Conservation (phyloP, 2,329 filamentous ascomycete species). For the Fusarium mundagurra region DNA sequence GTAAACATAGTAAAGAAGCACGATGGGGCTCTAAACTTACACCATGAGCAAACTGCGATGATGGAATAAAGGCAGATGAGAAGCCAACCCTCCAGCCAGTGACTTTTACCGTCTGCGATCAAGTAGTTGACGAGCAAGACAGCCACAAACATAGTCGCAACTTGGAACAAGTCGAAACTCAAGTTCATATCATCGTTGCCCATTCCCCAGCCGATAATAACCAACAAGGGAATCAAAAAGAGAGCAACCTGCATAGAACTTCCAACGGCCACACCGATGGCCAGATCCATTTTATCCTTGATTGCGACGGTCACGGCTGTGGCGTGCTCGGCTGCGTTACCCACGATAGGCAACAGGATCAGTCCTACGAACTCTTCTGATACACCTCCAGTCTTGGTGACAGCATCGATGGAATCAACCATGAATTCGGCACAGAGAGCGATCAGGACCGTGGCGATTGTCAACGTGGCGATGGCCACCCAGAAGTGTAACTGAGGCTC, state of each 20-base stretch:
- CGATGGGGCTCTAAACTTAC: constrained; percentile 53
- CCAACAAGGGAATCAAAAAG: constrained; percentile 80
- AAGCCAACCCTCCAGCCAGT: constrained; percentile 82
- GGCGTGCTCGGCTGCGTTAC: constrained; percentile 84
- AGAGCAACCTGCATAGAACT: constrained; percentile 84
- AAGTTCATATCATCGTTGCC: constrained; percentile 78
- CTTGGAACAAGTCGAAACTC: constrained; percentile 89
- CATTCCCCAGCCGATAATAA: constrained; percentile 83
- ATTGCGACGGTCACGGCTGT: constrained; percentile 82
- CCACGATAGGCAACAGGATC: constrained; percentile 84
- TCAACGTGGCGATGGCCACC: constrained; percentile 78
- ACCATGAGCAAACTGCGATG: constrained; percentile 75
- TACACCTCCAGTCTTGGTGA: constrained; percentile 68
- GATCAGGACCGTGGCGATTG: constrained; percentile 79
- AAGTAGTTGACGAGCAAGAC: constrained; percentile 88
- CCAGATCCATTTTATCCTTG: constrained; percentile 87
- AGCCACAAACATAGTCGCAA: constrained; percentile 84
- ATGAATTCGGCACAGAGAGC: constrained; percentile 85
- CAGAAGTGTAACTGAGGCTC: constrained; percentile 77
- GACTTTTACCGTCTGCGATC: constrained; percentile 83
- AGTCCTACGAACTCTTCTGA: constrained; percentile 81
- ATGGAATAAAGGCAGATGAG: constrained; percentile 83
- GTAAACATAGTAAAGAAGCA: not conserved
- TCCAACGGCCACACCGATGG: constrained; percentile 82
- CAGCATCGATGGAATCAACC: constrained; percentile 75